A percentile compares a stretch with the other conserved stretches of the same genome.
Conservation (phyloP, 345 rosid genomes). For the Crucihimalaya himalaica region DNA sequence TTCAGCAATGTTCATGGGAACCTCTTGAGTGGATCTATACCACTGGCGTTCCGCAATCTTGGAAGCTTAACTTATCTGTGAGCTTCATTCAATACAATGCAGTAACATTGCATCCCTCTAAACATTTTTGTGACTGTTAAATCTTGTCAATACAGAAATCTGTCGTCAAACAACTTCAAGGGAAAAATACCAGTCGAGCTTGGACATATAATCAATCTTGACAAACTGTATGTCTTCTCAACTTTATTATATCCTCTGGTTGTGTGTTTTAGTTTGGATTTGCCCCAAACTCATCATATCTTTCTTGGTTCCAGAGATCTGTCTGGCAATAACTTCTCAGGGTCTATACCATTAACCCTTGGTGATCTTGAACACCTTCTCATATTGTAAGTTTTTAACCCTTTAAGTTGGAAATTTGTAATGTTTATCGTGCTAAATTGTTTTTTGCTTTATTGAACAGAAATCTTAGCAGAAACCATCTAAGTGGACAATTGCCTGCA, state of each 20-base stretch:
- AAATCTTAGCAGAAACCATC: constrained; percentile 74
- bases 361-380: constrained; percentile 96
- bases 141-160: constrained; percentile 53
- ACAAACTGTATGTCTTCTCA: constrained; percentile 63
- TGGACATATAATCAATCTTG: constrained; percentile 85
- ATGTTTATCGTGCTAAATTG: neutral
- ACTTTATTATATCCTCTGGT: neutral
- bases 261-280: neutral
- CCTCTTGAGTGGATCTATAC: constrained; percentile 71
- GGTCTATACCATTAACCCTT: constrained; percentile 70
- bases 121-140: neutral
- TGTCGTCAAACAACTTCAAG: constrained; percentile 71
- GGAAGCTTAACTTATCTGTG: constrained; percentile 93
- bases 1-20: constrained; percentile 88
- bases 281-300: neutral
- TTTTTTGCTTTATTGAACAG: constrained; percentile 29
- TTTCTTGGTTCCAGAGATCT: constrained; percentile 63
- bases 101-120: neutral
- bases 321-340: constrained; percentile 75
- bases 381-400: constrained; percentile 54
- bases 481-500: constrained; percentile 63
- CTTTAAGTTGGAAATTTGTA: neutral
- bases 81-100: constrained; percentile 30
- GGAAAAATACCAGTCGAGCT: constrained; percentile 75
- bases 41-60: constrained; percentile 68